These are phyloP conservation scores for Discostella stelligera DNA, from an alignment of 352 stramenopile species.

Conservation along the genomic window DNA sequence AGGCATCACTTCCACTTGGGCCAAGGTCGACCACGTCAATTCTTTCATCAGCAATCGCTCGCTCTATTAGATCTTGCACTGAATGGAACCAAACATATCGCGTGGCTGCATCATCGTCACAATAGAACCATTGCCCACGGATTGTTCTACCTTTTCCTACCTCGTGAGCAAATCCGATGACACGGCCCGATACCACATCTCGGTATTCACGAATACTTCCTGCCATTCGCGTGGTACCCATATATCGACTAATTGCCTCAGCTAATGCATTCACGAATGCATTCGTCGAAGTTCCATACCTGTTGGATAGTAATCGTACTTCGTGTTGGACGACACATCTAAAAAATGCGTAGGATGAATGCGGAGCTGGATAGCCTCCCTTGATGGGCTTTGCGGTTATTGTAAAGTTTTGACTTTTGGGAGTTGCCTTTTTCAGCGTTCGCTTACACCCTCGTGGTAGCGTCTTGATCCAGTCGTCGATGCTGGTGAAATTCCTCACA, in stretches of 20 bases:
- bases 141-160: conserved; percentile 62
- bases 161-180: conserved; percentile 78
- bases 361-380: conserved; percentile 57
- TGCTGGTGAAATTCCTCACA: conserved; percentile 54
- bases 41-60: conserved; percentile 61
- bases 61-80: conserved; percentile 60
- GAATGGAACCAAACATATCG: conserved; percentile 79
- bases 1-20: conserved; percentile 66
- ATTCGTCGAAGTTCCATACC: conserved; percentile 38
- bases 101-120: conserved; percentile 65
- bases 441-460: conserved; percentile 59
- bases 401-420: conserved; percentile 64
- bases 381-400: conserved; percentile 60
- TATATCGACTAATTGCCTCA: conserved; percentile 67
- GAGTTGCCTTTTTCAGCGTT: conserved; percentile 59
- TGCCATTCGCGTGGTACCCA: conserved; percentile 71
- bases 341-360: conserved; percentile 72
- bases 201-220: conserved; percentile 72
- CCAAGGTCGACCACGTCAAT: conserved; percentile 74
- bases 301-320: conserved; percentile 57
- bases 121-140: conserved; percentile 79
- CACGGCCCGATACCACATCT: conserved; percentile 39
- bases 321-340: conserved; percentile 75
- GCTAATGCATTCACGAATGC: conserved; percentile 64
- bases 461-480: conserved; percentile 70